A percentile compares a stretch with the other conserved stretches of the same genome.
phyloP scores from a whole-genome alignment of 306 rosid species.

The Sphenostylis stenocarpa region DNA sequence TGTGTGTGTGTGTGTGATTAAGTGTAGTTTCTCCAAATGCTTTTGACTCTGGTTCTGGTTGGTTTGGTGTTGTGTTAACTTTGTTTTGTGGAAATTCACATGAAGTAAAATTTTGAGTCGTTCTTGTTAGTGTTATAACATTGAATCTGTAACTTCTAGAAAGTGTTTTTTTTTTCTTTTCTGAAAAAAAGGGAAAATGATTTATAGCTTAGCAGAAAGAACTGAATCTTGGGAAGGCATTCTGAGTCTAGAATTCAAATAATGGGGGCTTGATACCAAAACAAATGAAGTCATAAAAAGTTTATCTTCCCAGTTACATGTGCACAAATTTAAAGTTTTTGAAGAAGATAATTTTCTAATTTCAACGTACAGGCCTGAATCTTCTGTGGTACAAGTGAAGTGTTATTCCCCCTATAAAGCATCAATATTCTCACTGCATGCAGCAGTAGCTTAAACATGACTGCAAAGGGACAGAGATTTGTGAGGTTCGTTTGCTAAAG shows the following conservation, averaged over 20 bases:
- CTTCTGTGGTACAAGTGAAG: not conserved
- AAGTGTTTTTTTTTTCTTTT: not conserved
- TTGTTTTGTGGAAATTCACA: not conserved
- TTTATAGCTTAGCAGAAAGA: not conserved
- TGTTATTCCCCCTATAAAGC: not conserved
- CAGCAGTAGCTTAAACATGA: slow-evolving; percentile 40
- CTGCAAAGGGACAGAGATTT: slow-evolving; percentile 40
- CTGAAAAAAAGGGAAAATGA: not conserved
- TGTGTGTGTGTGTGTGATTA: not conserved
- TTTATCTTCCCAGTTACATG: not conserved
- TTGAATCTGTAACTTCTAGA: not conserved
- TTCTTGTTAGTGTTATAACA: not conserved
- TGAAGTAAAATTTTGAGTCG: not conserved
- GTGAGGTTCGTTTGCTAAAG: slow-evolving; percentile 59
- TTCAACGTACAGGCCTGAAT: slow-evolving; percentile 27
- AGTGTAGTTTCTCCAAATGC: not conserved
- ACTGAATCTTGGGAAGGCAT: not conserved
- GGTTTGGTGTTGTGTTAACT: not conserved
- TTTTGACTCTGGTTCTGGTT: not conserved
- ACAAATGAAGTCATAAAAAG: not conserved
- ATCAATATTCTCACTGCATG: not conserved
- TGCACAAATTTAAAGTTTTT: not conserved
- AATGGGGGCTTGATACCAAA: not conserved
- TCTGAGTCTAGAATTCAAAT: slow-evolving; percentile 3
- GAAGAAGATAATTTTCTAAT: not conserved